Base-by-base conservation (phyloP, 148 eudicot species). In the Cornus florida region DNA sequence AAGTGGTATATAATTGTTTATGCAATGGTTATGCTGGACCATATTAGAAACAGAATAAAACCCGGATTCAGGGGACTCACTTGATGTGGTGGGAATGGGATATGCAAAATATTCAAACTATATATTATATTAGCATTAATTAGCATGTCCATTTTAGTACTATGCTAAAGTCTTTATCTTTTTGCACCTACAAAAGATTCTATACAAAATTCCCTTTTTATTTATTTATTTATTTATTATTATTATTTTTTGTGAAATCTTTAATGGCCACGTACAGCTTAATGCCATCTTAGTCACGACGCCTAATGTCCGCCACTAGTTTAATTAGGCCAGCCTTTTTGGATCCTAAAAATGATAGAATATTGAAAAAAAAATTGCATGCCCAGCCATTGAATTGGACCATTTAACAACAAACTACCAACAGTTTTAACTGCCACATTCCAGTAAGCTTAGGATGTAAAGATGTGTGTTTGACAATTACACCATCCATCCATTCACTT, bases 121-220 rank as follows among this genome's bases (percentile, higher is more conserved):
- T 64, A 59, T 59, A n/a, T 31, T 66, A 31, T 22, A 22, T 64
- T 28, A 53, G 3, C 33, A 39, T 22, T n/a, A n/a, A 22, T 39
- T 33, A 39, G 10, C 76, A 57, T 74, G 19, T 74, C 57, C 32
- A 33, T 72, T 53, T 19, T 73, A 56, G 14, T 53, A 53, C 64
- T 33, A 23, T 74, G 48, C 67, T 33, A 59, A 74, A 56, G 69
- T 48, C 33, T 50, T 38, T 7, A 75, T 48, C 46, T 62, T 73
- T 60, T 32, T 53, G 67, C 46, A 74, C 53, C n/a, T 7, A 0
- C 23, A 41, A 69, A 35, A 43, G 48, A 43, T 43, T 43, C 48
- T 43, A 43, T 43, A 43, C 6, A 1, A 6, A 43, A 13, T 22
- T 7, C 35, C n/a, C 35, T 4, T 38, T 35, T 39, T 64, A 17